Conservation (phyloP, 768 basidiomycete species). For the Hemileccinum impolitum region DNA sequence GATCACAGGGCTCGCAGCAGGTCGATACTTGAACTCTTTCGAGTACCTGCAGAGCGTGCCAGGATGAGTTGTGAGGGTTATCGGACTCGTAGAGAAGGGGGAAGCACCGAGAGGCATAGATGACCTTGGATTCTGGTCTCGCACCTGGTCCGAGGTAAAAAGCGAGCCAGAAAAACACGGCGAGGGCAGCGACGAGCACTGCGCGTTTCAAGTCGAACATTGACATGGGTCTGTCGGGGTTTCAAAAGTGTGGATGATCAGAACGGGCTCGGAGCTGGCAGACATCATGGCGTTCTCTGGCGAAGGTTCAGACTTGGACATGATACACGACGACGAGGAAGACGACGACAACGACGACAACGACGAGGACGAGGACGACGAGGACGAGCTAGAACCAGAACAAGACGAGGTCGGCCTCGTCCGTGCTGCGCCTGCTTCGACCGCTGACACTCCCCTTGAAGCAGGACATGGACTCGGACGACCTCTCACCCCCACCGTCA, state of each 20-base stretch:
- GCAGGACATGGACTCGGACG: conserved; percentile 35
- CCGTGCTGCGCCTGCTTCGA: neutral
- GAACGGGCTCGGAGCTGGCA: too few relatives aligned
- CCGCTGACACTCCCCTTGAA: neutral
- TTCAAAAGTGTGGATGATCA: too few relatives aligned
- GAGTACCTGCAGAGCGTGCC: conserved; percentile 58
- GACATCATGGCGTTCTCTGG: too few relatives aligned
- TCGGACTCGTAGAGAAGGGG: too few relatives aligned
- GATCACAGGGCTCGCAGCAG: conserved; percentile 81
- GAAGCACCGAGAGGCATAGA: conserved; percentile 69
- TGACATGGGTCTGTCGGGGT: conserved; percentile 18
- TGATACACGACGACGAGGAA: too few relatives aligned
- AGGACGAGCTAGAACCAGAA: conserved; percentile 13
- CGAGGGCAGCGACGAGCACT: conserved; percentile 39
- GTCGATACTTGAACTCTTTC: conserved; percentile 75
- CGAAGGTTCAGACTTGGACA: too few relatives aligned
- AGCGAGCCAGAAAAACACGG: conserved; percentile 44
- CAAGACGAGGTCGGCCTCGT: conserved; percentile 4
- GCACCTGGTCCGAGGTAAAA: conserved; percentile 32
- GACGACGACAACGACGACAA: too few relatives aligned
- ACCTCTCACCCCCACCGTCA: conserved; percentile 33
- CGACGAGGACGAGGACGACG: conserved; percentile 31
- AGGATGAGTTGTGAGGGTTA: neutral
- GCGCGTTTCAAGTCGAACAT: conserved; percentile 47
- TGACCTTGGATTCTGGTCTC: conserved; percentile 41